Evolutionary conservation across 2,329 filamentous ascomycete species (phyloP).

Genomic region (Elsinoe perseae): DNA sequence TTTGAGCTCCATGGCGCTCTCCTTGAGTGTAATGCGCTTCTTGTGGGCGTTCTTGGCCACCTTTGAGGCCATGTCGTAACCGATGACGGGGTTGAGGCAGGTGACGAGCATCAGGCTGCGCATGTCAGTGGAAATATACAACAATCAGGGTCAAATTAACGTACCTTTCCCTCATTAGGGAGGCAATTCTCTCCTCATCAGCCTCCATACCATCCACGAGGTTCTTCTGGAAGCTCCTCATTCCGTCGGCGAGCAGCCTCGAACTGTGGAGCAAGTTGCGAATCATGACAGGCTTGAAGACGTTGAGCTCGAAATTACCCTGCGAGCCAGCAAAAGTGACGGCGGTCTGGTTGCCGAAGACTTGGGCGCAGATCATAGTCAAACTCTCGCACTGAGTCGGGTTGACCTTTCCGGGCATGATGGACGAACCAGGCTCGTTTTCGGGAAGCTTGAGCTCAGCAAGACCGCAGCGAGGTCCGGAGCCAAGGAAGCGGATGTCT

Average conservation of each 20-base stretch:
- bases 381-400: conserved; percentile 96
- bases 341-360: conserved; percentile 94
- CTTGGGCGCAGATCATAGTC: conserved; percentile 95
- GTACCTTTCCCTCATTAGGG: conserved; percentile 90
- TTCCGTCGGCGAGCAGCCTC: conserved; percentile 80
- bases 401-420: conserved; percentile 99
- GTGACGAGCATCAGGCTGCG: conserved; percentile 91
- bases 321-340: conserved; percentile 92
- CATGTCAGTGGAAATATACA: background rate
- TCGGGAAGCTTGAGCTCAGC: conserved; percentile 90
- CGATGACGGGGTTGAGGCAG: conserved; percentile 94
- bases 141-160: conserved; percentile 24
- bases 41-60: conserved; percentile 98
- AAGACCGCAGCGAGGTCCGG: conserved; percentile 88
- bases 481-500: conserved; percentile 94
- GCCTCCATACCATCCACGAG: conserved; percentile 80
- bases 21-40: conserved; percentile 89
- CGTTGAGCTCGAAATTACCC: conserved; percentile 97
- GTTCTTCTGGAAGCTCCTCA: conserved; percentile 93
- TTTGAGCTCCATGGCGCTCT: conserved; percentile 87
- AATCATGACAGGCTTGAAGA: conserved; percentile 97
- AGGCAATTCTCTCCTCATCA: conserved; percentile 84
- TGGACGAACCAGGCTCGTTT: conserved; percentile 95
- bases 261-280: conserved; percentile 89
- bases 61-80: conserved; percentile 94